Evolutionary conservation across 495 filamentous ascomycete species (phyloP).

Genomic region (Sphaerosporella brunnea): DNA sequence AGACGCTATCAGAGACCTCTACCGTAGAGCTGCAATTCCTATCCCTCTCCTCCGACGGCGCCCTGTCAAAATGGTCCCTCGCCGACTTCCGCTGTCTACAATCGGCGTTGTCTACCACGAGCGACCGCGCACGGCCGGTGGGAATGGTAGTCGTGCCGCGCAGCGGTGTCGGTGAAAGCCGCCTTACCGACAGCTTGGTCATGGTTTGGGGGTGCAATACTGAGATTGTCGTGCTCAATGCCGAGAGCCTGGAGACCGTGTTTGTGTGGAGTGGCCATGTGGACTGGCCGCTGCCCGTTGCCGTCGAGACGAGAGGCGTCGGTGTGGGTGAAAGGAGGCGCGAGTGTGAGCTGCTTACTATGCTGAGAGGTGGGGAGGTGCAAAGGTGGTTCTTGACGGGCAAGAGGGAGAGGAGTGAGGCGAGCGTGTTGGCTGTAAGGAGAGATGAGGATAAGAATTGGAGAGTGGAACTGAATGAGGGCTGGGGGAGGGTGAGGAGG

Average conservation of each 20-base stretch:
- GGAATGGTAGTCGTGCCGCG: slow-evolving; percentile 10
- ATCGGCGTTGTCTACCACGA: slow-evolving; percentile 2
- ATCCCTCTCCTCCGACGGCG: slow-evolving; percentile 8
- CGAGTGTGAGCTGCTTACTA: slow-evolving; percentile 9
- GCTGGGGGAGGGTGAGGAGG: slow-evolving; percentile 11
- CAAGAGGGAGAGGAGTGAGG: neutral
- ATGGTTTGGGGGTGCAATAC: slow-evolving; percentile 17
- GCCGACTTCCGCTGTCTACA: slow-evolving; percentile 16
- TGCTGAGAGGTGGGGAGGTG: slow-evolving; percentile 9
- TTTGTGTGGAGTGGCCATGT: slow-evolving; percentile 19
- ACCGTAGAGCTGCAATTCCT: slow-evolving; percentile 9
- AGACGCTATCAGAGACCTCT: neutral
- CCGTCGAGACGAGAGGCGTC: slow-evolving; percentile 1
- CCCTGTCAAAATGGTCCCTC: slow-evolving; percentile 16
- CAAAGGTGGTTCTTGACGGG: slow-evolving; percentile 17
- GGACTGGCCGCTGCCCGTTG: slow-evolving; percentile 18
- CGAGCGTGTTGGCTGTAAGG: neutral
- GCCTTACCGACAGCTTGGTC: slow-evolving; percentile 5
- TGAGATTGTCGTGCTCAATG: slow-evolving; percentile 18
- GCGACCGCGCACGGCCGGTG: neutral
- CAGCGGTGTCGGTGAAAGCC: neutral
- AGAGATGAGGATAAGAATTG: neutral
- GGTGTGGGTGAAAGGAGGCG: neutral
- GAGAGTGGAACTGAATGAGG: slow-evolving; percentile 6
- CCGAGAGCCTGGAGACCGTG: slow-evolving; percentile 17